phyloP scores from a whole-genome alignment of 1,139 yeast species.

The Debaryomycetaceae sp. region DNA sequence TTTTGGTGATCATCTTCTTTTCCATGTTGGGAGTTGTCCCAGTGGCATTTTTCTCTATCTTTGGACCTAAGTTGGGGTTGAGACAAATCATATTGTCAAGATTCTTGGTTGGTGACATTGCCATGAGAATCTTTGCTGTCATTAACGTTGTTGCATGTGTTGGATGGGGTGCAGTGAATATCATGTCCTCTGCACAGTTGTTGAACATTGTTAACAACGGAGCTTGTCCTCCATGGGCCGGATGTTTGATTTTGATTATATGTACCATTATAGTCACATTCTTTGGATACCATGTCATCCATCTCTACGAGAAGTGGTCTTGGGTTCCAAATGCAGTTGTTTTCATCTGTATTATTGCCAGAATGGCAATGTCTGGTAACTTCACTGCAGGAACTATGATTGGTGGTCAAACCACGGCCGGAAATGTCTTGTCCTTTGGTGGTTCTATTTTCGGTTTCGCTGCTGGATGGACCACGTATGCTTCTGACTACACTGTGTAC shows the following conservation, averaged over 20 bases:
- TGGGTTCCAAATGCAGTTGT: conserved; percentile 81
- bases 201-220: conserved; percentile 71
- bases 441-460: conserved; percentile 86
- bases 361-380: conserved; percentile 64
- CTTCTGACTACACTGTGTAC: conserved; percentile 89
- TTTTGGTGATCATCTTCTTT: conserved; percentile 66
- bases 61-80: conserved; percentile 82
- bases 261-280: conserved; percentile 74
- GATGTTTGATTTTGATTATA: conserved; percentile 69
- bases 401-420: conserved; percentile 65
- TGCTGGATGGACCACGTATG: conserved; percentile 92
- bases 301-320: conserved; percentile 76
- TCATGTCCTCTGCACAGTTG: conserved; percentile 85
- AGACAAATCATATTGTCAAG: conserved; percentile 86
- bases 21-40: conserved; percentile 68
- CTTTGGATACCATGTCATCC: conserved; percentile 83
- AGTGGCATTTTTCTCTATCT: conserved; percentile 78
- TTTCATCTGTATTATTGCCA: conserved; percentile 74
- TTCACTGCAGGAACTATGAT: conserved; percentile 49
- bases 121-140: conserved; percentile 73
- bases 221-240: conserved; percentile 86
- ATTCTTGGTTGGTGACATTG: conserved; percentile 71
- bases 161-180: conserved; percentile 95
- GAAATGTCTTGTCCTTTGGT: conserved; percentile 78
- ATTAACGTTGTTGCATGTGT: conserved; percentile 83